Base-by-base conservation (phyloP, 2,329 filamentous ascomycete genomes). In the Dactylonectria estremocensis region DNA sequence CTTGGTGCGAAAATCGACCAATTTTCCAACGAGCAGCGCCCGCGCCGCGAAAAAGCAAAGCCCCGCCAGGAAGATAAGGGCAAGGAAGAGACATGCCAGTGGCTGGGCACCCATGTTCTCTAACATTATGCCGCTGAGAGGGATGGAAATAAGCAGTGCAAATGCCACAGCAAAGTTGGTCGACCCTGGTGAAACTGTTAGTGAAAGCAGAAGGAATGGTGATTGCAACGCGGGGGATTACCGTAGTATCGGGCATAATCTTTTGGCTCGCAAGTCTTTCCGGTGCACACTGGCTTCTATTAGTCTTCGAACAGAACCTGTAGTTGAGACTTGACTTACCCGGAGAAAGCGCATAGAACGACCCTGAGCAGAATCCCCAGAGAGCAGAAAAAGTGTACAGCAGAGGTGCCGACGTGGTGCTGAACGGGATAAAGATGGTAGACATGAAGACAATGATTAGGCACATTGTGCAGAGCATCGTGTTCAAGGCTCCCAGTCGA, bases 291-390 rank as follows among this genome's bases (percentile, higher is more conserved):
- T 16, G 77, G 3, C 4, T 0, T 2, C 4, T 3, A n/a, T 67
- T 9, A 68, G 18, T 6, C n/a, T 37, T 3, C 1, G 0, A 16
- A n/a, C n/a, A 1, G 2, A 50, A n/a, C n/a, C 35, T 2, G 1
- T 1, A 6, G 1, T 11, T 2, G 2, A 5, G 0, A 1, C 5
- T 6, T 7, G 75, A 3, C 70, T 50, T 58, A 76, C 73, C 61
- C 20, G 74, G 76, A 1, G 80, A 78, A 2, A 84, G 75, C 0
- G 80, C 80, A 11, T 86, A 76, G 75, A 82, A 86, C 0, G 80
- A 80, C 0, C 84, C 84, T 0, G 82, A 84, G 0, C 82, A 81
- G n/a, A 85, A 83, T 0, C 84, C 84, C 73, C 84, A 86, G 0
- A 85, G 69, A 0, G 81, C 82, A 1, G 81, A 76, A 37, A 85